Percentiles rank a stretch among this genome's conserved stretches.
Evolutionary conservation across 305 asterid genomes (phyloP).

Genomic region (Ajuga reptans): DNA sequence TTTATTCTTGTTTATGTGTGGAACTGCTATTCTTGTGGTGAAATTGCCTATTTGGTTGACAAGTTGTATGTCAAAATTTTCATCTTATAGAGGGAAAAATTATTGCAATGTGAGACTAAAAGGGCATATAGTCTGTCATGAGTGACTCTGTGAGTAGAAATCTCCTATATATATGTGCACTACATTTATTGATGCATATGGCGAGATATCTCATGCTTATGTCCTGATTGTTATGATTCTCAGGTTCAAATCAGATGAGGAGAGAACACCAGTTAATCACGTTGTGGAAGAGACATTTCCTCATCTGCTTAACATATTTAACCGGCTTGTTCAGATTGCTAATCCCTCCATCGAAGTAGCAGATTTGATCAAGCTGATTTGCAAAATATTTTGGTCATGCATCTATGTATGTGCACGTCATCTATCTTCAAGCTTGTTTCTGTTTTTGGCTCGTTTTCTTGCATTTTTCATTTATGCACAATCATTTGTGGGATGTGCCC

Average conservation of each 20-base stretch:
- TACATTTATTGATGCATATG: not conserved
- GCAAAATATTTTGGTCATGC: slow-evolving; percentile 98
- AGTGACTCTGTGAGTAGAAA: not conserved
- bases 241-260: slow-evolving; percentile 99
- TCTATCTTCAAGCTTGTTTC: not conserved
- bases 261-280: slow-evolving; percentile 74
- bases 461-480: not conserved
- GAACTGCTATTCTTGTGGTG: slow-evolving; percentile 3
- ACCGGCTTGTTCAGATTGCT: slow-evolving; percentile 70
- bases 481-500: not conserved
- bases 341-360: slow-evolving; percentile 82
- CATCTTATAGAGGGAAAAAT: not conserved
- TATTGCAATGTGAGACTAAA: not conserved
- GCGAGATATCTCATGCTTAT: slow-evolving; percentile 15
- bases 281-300: slow-evolving; percentile 93
- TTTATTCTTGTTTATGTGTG: slow-evolving; percentile 4
- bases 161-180: not conserved
- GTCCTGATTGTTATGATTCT: slow-evolving; percentile 20
- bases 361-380: slow-evolving; percentile 87
- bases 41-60: not conserved
- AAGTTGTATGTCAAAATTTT: not conserved
- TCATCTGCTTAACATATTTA: slow-evolving; percentile 68
- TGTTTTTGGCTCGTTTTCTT: slow-evolving; percentile 2
- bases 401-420: slow-evolving; percentile 58
- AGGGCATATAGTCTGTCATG: not conserved